Base-by-base conservation (phyloP, 2,329 filamentous ascomycete genomes). In the Penicillium decumbens region DNA sequence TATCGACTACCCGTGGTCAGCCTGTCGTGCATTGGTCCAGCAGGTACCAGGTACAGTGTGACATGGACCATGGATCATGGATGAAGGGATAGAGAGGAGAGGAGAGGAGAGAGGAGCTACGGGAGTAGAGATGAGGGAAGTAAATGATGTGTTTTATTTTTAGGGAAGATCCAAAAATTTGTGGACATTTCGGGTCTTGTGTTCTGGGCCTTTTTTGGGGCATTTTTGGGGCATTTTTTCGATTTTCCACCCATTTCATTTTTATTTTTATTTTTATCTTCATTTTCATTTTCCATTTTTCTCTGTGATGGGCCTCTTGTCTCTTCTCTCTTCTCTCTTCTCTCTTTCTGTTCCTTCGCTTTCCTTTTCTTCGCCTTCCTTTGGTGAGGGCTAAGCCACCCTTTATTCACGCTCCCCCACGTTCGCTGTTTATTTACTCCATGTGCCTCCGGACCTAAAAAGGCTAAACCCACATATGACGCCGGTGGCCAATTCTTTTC, bases 31-130 rank as follows among this genome's bases (percentile, higher is more conserved):
- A 48, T 48, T 20, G 27, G 41, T 27, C 20, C 28, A 33, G 25
- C 50, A 58, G 49, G 53, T 56, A 53, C 47, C 57, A 58, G 57
- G 51, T 51, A 59, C 56, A 23, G 32, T 33, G 32, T 18, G n/a
- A 33, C 32, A 32, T 9, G n/a, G 32, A 18, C 43, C 29, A 50
- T 54, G 47, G 28, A 5, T 4, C 28, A 4, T 12, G 28, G 6
- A 28, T 8, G 6, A 27, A 6, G 25, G 25, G 25, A 18, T 27
- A 27, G 25, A 27, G 25, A 6, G 27, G 6, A 8, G 7, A 28
- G 8, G 27, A 9, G 20, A 2, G 20, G 20, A 23, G n/a, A n/a
- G n/a, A n/a, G 15, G 15, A 18, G 20, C 4, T 23, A 23, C 20
- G 20, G 20, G 20, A 23, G 20, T 23, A 3, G 20, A 23, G 5